Evolutionary conservation across 2,329 filamentous ascomycete genomes (phyloP), one percentile per base, ranked within the genome.

Genomic region (Beauveria varroae): DNA sequence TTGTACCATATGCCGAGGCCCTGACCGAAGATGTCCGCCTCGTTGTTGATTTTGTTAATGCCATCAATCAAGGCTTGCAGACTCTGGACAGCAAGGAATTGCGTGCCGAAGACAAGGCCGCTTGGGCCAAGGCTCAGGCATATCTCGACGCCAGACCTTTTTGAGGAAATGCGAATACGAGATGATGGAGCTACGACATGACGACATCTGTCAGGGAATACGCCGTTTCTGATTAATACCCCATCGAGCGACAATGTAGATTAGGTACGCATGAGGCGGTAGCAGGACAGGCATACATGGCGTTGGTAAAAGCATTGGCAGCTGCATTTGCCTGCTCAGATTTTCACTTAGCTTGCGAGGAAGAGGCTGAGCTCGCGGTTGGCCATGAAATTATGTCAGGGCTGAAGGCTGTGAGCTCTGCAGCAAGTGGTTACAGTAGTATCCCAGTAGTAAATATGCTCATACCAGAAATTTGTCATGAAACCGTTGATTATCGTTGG

Each of bases 21-120:
- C 79, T 87, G 64, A 72, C 73, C n/a, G 83, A 86, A 52, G 86
- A 88, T 69, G 74, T 88, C 26, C 78, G 81, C 10, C 77, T 84
- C 26, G 80, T 79, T 47, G 82, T 80, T 64, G 76, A 77, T 40
- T 86, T 88, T 68, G 81, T 87, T 65, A 77, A 80, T 60, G 83
- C 84, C 5, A 70, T 88, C 41, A 77, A 81, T 64, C 77, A 76
- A 22, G 85, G 84, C 47, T 73, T 88, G n/a, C 79, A 83, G 71
- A 78, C 76, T 10, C 70, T 87, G 9, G 77, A 76, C 55, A 73
- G 72, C 30, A 76, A 79, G 58, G 77, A 82, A 65, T 67, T 87
- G 18, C 67, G 76, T 5, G 70, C 74, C 26, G 71, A 69, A 1
- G 80, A 83, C 65, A 81, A 78, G 71, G 70, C 72, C 12, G 74